Conservation (phyloP, 1,284 basidiomycete species). For the Trichosporon sp. region DNA sequence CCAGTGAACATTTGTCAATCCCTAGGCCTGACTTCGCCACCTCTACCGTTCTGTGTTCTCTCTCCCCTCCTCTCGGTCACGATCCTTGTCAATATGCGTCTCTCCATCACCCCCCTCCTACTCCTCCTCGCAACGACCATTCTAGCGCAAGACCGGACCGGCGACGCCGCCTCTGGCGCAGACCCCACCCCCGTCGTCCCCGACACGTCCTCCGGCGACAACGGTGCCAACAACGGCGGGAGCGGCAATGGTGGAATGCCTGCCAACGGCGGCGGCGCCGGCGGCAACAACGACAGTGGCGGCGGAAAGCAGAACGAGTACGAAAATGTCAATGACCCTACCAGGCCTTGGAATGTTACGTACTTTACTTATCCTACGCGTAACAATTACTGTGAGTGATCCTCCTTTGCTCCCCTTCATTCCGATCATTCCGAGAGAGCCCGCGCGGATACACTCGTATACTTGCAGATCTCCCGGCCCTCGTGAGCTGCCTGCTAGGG, state of each 20-base stretch:
- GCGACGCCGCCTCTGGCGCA: background rate
- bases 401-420: background rate
- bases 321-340: background rate
- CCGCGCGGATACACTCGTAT: no score
- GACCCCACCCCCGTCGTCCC: background rate
- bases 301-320: background rate
- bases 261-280: background rate
- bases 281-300: background rate
- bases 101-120: background rate
- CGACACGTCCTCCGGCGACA: background rate
- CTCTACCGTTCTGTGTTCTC: no score
- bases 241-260: no score
- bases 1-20: no score
- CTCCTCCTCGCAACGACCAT: background rate
- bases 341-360: constrained; percentile 6
- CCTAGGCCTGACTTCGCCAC: no score
- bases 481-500: no score
- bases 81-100: background rate
- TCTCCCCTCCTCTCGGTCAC: no score
- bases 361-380: constrained; percentile 10
- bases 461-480: no score
- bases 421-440: no score
- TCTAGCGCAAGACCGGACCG: background rate
- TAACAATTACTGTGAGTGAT: constrained; percentile 14
- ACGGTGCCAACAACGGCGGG: background rate